These are phyloP conservation scores for Ganoderma resinaceum DNA, from an alignment of 1,284 basidiomycete species.

Conservation along the genomic window DNA sequence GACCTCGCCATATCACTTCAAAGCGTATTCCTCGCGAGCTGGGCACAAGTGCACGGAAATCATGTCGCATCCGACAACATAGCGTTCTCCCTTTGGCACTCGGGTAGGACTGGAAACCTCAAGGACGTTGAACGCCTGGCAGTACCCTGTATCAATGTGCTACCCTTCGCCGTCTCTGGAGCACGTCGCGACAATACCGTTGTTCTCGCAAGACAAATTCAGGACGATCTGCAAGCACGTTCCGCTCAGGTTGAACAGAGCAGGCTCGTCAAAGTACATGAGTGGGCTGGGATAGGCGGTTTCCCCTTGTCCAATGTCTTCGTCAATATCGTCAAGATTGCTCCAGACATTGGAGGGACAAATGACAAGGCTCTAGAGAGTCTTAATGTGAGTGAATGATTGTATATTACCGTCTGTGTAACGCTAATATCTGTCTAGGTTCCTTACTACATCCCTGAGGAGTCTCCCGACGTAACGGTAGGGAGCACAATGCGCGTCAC, in stretches of 20 bases:
- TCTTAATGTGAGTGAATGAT: slow-evolving; percentile 18
- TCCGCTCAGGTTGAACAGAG: slow-evolving; percentile 52
- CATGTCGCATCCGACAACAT: slow-evolving; percentile 40
- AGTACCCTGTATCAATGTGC: slow-evolving; percentile 54
- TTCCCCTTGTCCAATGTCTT: slow-evolving; percentile 53
- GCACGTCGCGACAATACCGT: slow-evolving; percentile 29
- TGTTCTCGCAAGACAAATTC: slow-evolving; percentile 43
- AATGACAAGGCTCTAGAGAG: slow-evolving; percentile 12
- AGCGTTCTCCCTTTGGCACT: slow-evolving; percentile 57
- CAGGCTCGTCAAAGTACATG: slow-evolving; percentile 45
- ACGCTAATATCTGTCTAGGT: slow-evolving; percentile 12
- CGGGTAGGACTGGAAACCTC: slow-evolving; percentile 47
- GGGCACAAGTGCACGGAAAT: slow-evolving; percentile 51
- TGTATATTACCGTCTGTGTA: neutral
- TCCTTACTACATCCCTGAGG: slow-evolving; percentile 33
- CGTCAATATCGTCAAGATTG: slow-evolving; percentile 52
- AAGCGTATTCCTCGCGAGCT: slow-evolving; percentile 52
- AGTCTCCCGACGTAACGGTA: slow-evolving; percentile 3
- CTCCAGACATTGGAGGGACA: slow-evolving; percentile 30
- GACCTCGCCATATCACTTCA: slow-evolving; percentile 45
- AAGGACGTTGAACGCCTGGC: slow-evolving; percentile 47
- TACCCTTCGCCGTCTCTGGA: slow-evolving; percentile 47
- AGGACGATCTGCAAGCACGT: slow-evolving; percentile 46
- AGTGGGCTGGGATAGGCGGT: slow-evolving; percentile 43
- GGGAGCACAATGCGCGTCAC: slow-evolving; percentile 24